Evolutionary conservation across 106 monocot species (phyloP), one percentile per base, ranked within the genome.

Genomic region (Iris macrosiphon): DNA sequence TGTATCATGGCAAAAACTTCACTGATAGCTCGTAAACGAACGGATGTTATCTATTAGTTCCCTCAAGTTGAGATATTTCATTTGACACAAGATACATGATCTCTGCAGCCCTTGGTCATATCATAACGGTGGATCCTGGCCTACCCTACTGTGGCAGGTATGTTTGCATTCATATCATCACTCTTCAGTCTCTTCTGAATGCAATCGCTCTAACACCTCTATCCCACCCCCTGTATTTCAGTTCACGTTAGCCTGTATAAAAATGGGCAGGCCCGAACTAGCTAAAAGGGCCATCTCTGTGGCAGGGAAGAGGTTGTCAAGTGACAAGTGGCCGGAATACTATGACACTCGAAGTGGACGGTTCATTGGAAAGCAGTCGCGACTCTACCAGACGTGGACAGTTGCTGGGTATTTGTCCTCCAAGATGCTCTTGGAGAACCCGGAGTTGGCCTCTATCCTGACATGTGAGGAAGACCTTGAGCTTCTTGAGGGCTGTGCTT

Each of bases 91-190:
- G n/a, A n/a, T n/a, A n/a, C n/a, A n/a, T n/a, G n/a, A 24, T 33
- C 30, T 28, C 2, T 78, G 64, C 81, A 87, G 87, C 30, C 67
- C 87, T 56, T 87, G 87, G 87, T 87, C 87, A 28, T 87, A 87
- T 68, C 87, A 87, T 38, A 87, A 87, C 61, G 87, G 82, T 33
- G 87, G 87, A 60, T 82, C 87, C 31, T 87, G 87, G 87, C 87
- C 87, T 2, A 87, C 87, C 14, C 68, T 87, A 51, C 60, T 87
- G 22, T 87, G 87, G 87, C 86, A 87, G 86, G 86, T 87, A 68
- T 1, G 48, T 33, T 39, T 40, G n/a, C n/a, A n/a, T n/a, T n/a
- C n/a, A n/a, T n/a, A n/a, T n/a, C n/a, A n/a, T n/a, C n/a, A n/a
- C n/a, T n/a, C n/a, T n/a, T n/a, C n/a, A n/a, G n/a, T n/a, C n/a